Evolutionary conservation across 306 rosid species (phyloP).

Genomic region (Lathyrus sativus): DNA sequence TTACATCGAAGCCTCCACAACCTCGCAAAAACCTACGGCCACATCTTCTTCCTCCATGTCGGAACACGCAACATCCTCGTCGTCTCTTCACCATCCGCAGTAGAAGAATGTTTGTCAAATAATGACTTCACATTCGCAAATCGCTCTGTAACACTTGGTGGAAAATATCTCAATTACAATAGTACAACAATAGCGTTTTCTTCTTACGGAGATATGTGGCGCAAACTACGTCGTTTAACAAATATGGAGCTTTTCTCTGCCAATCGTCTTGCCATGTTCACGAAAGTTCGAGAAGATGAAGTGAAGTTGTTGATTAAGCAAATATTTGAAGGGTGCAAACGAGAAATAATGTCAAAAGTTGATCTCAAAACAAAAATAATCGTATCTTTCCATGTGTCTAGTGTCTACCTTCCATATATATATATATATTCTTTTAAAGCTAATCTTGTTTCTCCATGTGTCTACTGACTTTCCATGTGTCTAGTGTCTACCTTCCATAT

Average conservation of each 20-base stretch:
- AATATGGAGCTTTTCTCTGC: slow-evolving; percentile 38
- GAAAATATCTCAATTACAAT: slow-evolving; percentile 41
- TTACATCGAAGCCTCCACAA: slow-evolving; percentile 34
- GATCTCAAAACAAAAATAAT: neutral
- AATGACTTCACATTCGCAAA: slow-evolving; percentile 48
- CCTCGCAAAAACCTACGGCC: slow-evolving; percentile 39
- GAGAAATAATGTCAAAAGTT: neutral
- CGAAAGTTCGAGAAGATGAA: slow-evolving; percentile 34
- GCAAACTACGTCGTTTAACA: slow-evolving; percentile 35
- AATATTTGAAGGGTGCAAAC: slow-evolving; percentile 8
- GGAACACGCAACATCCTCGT: slow-evolving; percentile 44
- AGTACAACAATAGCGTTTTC: slow-evolving; percentile 1
- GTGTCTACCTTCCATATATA: no score
- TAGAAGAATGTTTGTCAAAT: slow-evolving; percentile 41
- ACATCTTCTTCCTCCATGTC: slow-evolving; percentile 26
- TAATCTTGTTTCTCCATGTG: no score
- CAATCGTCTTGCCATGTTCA: slow-evolving; percentile 21
- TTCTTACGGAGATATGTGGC: slow-evolving; percentile 42
- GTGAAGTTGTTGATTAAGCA: slow-evolving; percentile 26
- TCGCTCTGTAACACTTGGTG: slow-evolving; percentile 42
- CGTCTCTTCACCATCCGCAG: slow-evolving; percentile 46
- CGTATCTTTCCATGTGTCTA: no score
- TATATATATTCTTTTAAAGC: no score
- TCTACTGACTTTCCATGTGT: no score
- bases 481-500: no score